Conservation (phyloP, 1,284 basidiomycete genomes). For the Megacollybia platyphylla region DNA sequence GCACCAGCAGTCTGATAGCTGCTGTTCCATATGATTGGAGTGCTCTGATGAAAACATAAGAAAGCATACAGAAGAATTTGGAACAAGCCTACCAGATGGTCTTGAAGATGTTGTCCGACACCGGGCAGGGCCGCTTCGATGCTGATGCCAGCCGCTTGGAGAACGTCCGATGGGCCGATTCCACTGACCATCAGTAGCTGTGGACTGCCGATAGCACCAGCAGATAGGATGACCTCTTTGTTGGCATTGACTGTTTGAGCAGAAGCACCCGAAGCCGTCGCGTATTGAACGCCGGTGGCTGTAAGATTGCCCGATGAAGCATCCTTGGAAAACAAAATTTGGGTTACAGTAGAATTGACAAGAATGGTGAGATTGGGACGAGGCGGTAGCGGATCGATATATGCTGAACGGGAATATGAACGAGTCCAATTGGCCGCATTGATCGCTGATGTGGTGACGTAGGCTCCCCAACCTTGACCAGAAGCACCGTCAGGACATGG, state of each 20-base stretch:
- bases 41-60: conserved; percentile 19
- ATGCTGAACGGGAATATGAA: conserved; percentile 55
- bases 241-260: conserved; percentile 25
- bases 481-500: conserved; percentile 28
- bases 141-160: conserved; percentile 37
- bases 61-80: conserved; percentile 4
- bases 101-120: conserved; percentile 69
- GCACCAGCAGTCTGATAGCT: conserved; percentile 31
- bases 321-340: conserved; percentile 38
- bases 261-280: conserved; percentile 17
- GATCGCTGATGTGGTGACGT: conserved; percentile 50
- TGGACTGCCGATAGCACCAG: conserved; percentile 53
- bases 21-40: conserved; percentile 34
- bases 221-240: conserved; percentile 49
- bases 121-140: conserved; percentile 44
- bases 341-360: conserved; percentile 43
- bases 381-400: conserved; percentile 50
- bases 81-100: conserved; percentile 30
- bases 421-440: conserved; percentile 56
- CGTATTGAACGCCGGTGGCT: conserved; percentile 48
- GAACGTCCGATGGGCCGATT: conserved; percentile 49
- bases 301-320: conserved; percentile 23
- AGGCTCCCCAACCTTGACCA: conserved; percentile 37
- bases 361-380: conserved; percentile 55
- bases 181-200: conserved; percentile 63